Evolutionary conservation across 2,329 filamentous ascomycete genomes (phyloP), one percentile per base, ranked within the genome.

Genomic region (Botryotinia narcissicola): DNA sequence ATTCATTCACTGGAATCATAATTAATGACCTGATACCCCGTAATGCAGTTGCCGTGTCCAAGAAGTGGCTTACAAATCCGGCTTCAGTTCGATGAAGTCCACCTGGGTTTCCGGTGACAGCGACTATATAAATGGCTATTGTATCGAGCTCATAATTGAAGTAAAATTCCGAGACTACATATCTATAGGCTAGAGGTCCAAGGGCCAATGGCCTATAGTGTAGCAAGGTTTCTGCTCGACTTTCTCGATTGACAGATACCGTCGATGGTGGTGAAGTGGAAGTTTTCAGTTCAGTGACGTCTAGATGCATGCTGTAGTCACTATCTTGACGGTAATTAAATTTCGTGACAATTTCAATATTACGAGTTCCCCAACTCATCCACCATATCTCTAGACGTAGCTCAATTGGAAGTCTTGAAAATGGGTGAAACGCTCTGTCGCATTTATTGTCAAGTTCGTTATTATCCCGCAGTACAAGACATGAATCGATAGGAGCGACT

Each of bases 61-160:
- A 0, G 4, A 35, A 60, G 4, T 59, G 2, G 16, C 5, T 1
- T 12, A 0, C 10, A 14, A 61, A 1, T 14, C 35, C 32, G 8
- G 1, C 3, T 6, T 12, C 0, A 2, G 18, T n/a, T 8, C 5
- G 20, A 37, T 37, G 6, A 37, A 37, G 35, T 37, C 5, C 35
- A 37, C 35, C 35, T 37, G 35, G 35, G 35, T 4, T 37, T 37
- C 35, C 35, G 35, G 35, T 8, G 35, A 37, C 35, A 37, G 35
- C 5, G 35, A 37, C 37, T 37, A 37, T 10, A 37, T 37, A 37
- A 37, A 37, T 10, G 37, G 20, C 59, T 1, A 40, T 3, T 4
- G 18, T 35, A 46, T 46, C 42, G 0, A 64, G 42, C 29, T 46
- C 42, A 25, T 64, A 2, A 46, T 62, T 46, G 61, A 64, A 64